These are phyloP conservation scores for Yamadazyma epiphylla DNA, from an alignment of 1,139 yeast species.

Conservation along the genomic window DNA sequence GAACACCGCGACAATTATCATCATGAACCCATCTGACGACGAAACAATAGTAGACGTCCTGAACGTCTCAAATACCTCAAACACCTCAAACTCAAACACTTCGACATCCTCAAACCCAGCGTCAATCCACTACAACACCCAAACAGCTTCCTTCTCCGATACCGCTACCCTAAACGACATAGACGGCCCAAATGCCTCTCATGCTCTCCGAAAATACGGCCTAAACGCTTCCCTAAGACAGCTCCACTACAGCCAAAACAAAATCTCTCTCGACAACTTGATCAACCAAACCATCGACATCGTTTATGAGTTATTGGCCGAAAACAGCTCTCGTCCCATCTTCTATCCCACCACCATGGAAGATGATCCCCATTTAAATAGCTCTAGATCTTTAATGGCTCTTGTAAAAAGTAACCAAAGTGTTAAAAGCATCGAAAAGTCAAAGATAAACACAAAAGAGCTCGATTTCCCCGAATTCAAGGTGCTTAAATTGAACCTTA, in stretches of 20 bases:
- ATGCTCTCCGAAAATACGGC: conserved; percentile 10
- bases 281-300: conserved; percentile 55
- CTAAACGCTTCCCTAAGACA: conserved; percentile 56
- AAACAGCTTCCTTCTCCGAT: conserved; percentile 1
- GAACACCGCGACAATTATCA: not conserved
- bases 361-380: conserved; percentile 16
- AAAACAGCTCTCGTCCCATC: conserved; percentile 58
- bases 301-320: conserved; percentile 50
- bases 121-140: not conserved
- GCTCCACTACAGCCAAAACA: conserved; percentile 64
- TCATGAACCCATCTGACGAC: too few relatives aligned
- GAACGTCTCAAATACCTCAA: too few relatives aligned
- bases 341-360: conserved; percentile 55
- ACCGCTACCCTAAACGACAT: conserved; percentile 5
- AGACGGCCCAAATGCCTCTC: conserved; percentile 5
- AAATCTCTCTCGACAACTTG: conserved; percentile 57
- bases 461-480: conserved; percentile 41
- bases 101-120: not conserved
- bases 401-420: conserved; percentile 39
- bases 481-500: conserved; percentile 61
- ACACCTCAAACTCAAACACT: not conserved
- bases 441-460: conserved; percentile 20
- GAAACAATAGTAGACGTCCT: not conserved
- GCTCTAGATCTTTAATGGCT: conserved; percentile 44
- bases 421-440: conserved; percentile 27